Evolutionary conservation across 441 rosid species (phyloP), one percentile per base, ranked within the genome.

Genomic region (Pelargonium myrrhifolium): DNA sequence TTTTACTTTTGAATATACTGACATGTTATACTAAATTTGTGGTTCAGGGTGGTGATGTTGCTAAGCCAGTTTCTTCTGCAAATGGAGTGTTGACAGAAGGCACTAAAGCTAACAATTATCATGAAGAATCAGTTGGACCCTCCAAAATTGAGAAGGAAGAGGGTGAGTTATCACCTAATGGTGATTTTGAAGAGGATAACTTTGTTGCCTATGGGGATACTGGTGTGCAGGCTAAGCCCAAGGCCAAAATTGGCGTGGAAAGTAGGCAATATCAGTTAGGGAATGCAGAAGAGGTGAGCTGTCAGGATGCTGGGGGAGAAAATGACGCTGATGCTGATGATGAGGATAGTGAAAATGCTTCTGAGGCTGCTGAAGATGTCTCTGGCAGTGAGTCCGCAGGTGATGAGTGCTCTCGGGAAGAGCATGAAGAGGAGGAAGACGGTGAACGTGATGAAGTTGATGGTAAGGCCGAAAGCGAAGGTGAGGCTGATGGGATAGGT

Each of bases 131-230:
- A 18, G 74, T 67, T 37, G 81, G 70, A 12, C 86, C 83, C 70
- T 76, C 82, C 63, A 92, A 85, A 83, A 81, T 82, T 67, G 97
- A 92, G 81, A 90, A 97, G 81, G 99, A 94, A 72, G 99, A 94
- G 75, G 99, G 99, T 64, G 99, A 95, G 74, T 82, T 95, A 76
- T 95, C 99, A 68, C 99, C 98, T 59, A 86, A 82, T 73, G 96
- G 88, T 47, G 96, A 92, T 68, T 92, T 83, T 74, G 98, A 90
- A 84, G 99, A 91, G 84, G 98, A 92, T 70, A 86, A 83, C 74
- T 92, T 90, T 79, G 94, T 83, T n/a, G 89, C 74, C 79, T 84
- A 82, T 81, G 94, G 79, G 65, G 94, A 85, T 71, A 79, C 79
- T 73, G 84, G 80, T 69, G 66, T 80, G 80, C 95, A 86, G 77